Base-by-base conservation (phyloP, 2,329 filamentous ascomycete genomes). In the Colletotrichum tabaci region DNA sequence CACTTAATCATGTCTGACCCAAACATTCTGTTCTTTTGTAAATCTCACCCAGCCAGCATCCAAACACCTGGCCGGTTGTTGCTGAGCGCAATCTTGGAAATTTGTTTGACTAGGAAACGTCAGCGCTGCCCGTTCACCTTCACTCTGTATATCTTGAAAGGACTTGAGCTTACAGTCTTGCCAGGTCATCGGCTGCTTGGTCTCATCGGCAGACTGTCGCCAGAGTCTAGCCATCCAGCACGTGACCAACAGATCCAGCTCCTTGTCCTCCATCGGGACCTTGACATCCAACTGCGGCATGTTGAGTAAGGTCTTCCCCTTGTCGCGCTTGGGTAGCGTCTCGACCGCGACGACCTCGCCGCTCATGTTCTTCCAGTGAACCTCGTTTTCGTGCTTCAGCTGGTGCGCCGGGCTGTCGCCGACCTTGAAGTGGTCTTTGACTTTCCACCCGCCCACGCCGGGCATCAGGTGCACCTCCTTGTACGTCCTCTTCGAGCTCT, bases 191-290 rank as follows among this genome's bases (percentile, higher is more conserved):
- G 75, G 67, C 15, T 76, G 74, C n/a, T 74, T 74, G 18, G 74
- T 53, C n/a, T 78, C 74, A 3, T 71, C 73, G 49, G 73, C 66
- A 0, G 76, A 74, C 56, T 79, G 75, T 13, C 74, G 76, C 78
- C 77, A 80, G 4, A 79, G 26, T 5, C 78, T 69, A 2, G 77
- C 77, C 61, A 76, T 76, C 78, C 78, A 80, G 10, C 77, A 77
- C 0, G 77, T 66, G 0, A 80, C 77, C 15, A 80, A 49, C 2
- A 80, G 61, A 71, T 80, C 79, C 46, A 79, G 67, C 10, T 75
- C 42, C 56, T 76, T 80, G n/a, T 77, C 76, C 1, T 75, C 72
- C 21, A 79, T 55, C 0, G 18, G 58, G 0, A 49, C 50, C 40
- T 76, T 76, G 5, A 80, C 74, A 4, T 76, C 67, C 38, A 80